Evolutionary conservation across 768 basidiomycete genomes (phyloP).

Genomic region (Termitomyces sp.): DNA sequence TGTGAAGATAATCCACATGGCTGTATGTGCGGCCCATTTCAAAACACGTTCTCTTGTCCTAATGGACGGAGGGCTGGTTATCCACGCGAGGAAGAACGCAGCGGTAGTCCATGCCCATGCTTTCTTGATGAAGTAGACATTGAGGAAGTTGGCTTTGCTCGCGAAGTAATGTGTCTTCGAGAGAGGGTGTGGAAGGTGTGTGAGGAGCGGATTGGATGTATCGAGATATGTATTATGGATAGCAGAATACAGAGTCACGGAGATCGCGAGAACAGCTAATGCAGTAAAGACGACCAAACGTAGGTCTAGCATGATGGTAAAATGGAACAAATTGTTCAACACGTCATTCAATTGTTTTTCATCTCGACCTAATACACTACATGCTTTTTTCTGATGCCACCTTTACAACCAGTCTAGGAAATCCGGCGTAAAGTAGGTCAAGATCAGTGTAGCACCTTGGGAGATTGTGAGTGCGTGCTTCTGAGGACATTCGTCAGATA

Average conservation of each 20-base stretch:
- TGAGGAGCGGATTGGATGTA: slow-evolving; percentile 74
- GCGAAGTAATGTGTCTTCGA: slow-evolving; percentile 68
- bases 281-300: slow-evolving; percentile 30
- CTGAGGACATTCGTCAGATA: background rate
- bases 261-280: slow-evolving; percentile 42
- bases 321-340: background rate
- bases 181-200: slow-evolving; percentile 66
- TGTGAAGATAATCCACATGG: slow-evolving; percentile 71
- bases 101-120: slow-evolving; percentile 89
- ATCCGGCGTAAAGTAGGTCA: slow-evolving; percentile 95
- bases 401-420: slow-evolving; percentile 80
- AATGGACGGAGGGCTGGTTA: slow-evolving; percentile 45
- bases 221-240: slow-evolving; percentile 68
- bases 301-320: slow-evolving; percentile 17
- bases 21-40: slow-evolving; percentile 56
- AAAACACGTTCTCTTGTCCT: slow-evolving; percentile 37
- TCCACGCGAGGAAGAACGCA: slow-evolving; percentile 54
- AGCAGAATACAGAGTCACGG: slow-evolving; percentile 66
- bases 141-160: slow-evolving; percentile 74
- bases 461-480: background rate
- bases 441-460: slow-evolving; percentile 82
- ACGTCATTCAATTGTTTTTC: background rate
- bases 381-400: background rate
- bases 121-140: slow-evolving; percentile 83
- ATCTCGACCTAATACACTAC: slow-evolving; percentile 1